Base-by-base conservation (phyloP, 2,329 filamentous ascomycete species). In the Hortaea werneckii region DNA sequence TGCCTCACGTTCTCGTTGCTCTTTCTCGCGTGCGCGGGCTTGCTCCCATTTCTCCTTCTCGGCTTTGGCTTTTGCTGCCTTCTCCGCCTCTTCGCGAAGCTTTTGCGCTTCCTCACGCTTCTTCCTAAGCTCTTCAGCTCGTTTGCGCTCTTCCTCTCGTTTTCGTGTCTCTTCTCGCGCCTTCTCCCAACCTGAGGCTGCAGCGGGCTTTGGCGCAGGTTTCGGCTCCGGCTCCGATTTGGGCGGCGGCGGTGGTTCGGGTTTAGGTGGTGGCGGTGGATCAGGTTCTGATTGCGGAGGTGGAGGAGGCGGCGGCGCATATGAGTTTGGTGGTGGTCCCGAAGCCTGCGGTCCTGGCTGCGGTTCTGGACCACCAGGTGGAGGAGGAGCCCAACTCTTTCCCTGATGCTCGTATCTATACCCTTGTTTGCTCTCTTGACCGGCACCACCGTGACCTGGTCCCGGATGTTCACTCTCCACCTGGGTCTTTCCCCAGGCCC, bases 401-500 rank as follows among this genome's bases (percentile, higher is more conserved):
- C 54, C 53, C n/a, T 50, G 56, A 37, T 54, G 44, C 39, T 53
- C 53, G 13, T 55, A 47, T 32, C 59, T 55, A 30, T 53, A 54
- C 45, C 62, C 53, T 41, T 55, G 53, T 13, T 48, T 42, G 54
- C 42, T 54, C 61, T 56, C 54, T 59, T 43, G 55, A 55, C 51
- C 56, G 29, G 60, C 54, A 45, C 55, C 59, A 6, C 54, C 51
- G 29, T 60, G 53, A 34, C 60, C 57, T 39, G 64, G 62, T 3
- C 64, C 65, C n/a, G 9, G 9, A 41, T 73, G 71, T 56, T 75
- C 71, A 10, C 73, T 71, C 56, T 75, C 72, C 8, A 63, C 70
- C 59, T 83, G 79, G 48, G 75, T 79, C 58, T 80, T 78, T 11
- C 84, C 85, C 55, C 82, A 71, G 2, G 82, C 79, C 87, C 88